Evolutionary conservation across 2,329 filamentous ascomycete genomes (phyloP), one percentile per base, ranked within the genome.

Genomic region (Paraphaeosphaeria minitans): DNA sequence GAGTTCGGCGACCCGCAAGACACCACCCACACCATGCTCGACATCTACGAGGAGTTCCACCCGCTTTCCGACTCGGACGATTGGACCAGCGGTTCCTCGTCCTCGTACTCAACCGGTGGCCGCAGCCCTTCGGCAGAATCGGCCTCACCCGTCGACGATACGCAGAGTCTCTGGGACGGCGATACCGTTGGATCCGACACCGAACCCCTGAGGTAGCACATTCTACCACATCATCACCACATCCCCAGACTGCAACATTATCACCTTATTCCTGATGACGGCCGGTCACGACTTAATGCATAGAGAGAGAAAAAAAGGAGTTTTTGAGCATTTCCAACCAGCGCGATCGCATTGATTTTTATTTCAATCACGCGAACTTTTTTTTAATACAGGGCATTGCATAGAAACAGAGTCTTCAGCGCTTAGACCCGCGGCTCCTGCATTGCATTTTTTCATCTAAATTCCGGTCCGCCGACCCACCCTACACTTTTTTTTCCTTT

Each of bases 81-180:
- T 70, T 97, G 93, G 93, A 94, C 92, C 9, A 85, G 94, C 47
- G 92, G 91, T 60, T 95, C 92, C 66, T 93, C 88, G 55, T 95
- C 91, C 0, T 88, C 86, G 41, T 86, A 90, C 73, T 90, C 88
- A 41, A 89, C 85, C 24, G 85, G 85, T 51, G 86, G 84, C 51
- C 75, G 86, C 53, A 88, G 86, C 69, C 86, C 85, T 22, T 83
- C 81, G 31, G 70, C 78, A 42, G 80, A 76, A 37, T 66, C 77
- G 35, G 75, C 77, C 27, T 81, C 79, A 43, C 81, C 81, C 24
- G 70, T 85, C 33, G 85, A 88, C 63, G 87, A 89, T 62, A 81
- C 80, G 59, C 81, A 84, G 63, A 81, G 80, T 56, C 74, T 80
- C 14, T 85, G 84, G 84, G 84, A 85, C 66, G 83, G 83, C 51